Percentiles rank a stretch among this genome's conserved stretches.
phyloP scores from a whole-genome alignment of 2,329 filamentous ascomycete genomes.

The Scedosporium dehoogii region DNA sequence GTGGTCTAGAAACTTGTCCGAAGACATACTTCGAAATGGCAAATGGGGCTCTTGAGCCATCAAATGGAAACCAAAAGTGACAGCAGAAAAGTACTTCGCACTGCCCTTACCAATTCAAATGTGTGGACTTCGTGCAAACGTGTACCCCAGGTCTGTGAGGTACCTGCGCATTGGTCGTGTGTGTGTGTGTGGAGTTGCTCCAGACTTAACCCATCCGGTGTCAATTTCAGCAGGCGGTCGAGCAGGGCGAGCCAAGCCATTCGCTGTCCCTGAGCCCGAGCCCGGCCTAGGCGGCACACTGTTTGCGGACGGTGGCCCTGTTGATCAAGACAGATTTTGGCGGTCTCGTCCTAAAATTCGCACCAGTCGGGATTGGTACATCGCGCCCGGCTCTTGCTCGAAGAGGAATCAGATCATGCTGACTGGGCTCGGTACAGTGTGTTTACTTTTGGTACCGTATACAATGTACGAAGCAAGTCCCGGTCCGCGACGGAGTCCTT shows the following conservation, averaged over 20 bases:
- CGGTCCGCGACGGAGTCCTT: background rate
- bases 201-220: background rate
- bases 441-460: background rate
- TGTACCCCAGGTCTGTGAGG: background rate
- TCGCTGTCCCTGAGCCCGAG: background rate
- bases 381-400: background rate
- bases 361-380: background rate
- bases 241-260: background rate
- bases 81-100: too few relatives aligned
- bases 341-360: background rate
- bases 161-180: background rate
- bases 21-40: too few relatives aligned
- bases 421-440: background rate
- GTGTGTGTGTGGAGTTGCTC: background rate
- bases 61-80: too few relatives aligned
- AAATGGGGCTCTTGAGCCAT: too few relatives aligned
- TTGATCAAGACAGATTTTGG: background rate
- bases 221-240: background rate
- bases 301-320: background rate
- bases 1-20: too few relatives aligned
- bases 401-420: constrained; percentile 1
- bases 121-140: too few relatives aligned
- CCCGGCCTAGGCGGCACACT: background rate
- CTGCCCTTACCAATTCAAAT: too few relatives aligned
- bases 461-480: background rate